Conservation (phyloP, 108 stramenopile species). For the Pinguiococcus pyrenoidosus region DNA sequence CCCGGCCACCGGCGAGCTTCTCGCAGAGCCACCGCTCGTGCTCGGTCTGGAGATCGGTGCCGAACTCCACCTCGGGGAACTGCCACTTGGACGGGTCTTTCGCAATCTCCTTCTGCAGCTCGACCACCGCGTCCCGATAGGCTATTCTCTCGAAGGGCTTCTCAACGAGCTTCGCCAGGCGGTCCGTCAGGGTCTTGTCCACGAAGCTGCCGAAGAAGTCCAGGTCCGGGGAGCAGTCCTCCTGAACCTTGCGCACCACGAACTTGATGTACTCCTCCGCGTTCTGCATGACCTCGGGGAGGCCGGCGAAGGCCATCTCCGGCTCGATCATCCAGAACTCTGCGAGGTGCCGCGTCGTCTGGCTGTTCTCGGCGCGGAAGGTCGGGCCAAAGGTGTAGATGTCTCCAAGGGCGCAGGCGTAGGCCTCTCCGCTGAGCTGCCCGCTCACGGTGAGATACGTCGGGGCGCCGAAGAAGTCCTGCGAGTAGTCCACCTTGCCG, state of each 20-base stretch:
- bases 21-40: slow-evolving; percentile 95
- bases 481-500: slow-evolving; percentile 39
- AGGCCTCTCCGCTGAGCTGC: slow-evolving; percentile 85
- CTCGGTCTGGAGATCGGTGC: slow-evolving; percentile 90
- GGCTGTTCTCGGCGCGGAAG: slow-evolving; percentile 97
- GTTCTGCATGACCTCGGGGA: slow-evolving; percentile 83
- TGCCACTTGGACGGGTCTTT: slow-evolving; percentile 89
- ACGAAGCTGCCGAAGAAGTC: slow-evolving; percentile 80
- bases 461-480: slow-evolving; percentile 88
- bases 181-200: slow-evolving; percentile 56
- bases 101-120: slow-evolving; percentile 80
- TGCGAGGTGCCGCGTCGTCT: slow-evolving; percentile 90
- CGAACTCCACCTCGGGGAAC: slow-evolving; percentile 91
- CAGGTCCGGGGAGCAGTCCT: slow-evolving; percentile 69
- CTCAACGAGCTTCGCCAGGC: slow-evolving; percentile 57
- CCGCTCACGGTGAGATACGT: slow-evolving; percentile 92
- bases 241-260: slow-evolving; percentile 57
- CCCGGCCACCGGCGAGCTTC: slow-evolving; percentile 60
- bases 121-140: slow-evolving; percentile 73
- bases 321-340: slow-evolving; percentile 98
- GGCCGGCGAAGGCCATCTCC: slow-evolving; percentile 94
- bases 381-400: slow-evolving; percentile 99
- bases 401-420: slow-evolving; percentile 90
- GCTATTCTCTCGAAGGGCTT: slow-evolving; percentile 65
- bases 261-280: slow-evolving; percentile 86